Evolutionary conservation across 129 eudicot species (phyloP).

Genomic region (Ambrosia artemisiifolia): DNA sequence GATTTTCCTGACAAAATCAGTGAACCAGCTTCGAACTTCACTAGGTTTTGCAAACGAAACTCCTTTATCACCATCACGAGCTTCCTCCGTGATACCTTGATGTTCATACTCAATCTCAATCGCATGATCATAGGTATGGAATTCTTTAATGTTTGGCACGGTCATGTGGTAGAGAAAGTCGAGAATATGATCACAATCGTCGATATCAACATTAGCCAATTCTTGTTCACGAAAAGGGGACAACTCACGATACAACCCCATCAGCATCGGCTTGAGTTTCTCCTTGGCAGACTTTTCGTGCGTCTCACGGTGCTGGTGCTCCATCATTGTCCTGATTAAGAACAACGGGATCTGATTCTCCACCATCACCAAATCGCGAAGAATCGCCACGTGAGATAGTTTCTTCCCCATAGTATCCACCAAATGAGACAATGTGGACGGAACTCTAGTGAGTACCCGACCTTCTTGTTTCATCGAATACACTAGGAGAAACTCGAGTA

Average conservation of each 20-base stretch:
- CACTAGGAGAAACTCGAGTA: slow-evolving; percentile 48
- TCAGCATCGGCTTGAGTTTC: slow-evolving; percentile 30
- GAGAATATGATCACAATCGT: slow-evolving; percentile 46
- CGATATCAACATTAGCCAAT: slow-evolving; percentile 17
- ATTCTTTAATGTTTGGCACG: slow-evolving; percentile 37
- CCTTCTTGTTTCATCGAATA: slow-evolving; percentile 25
- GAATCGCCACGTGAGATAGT: slow-evolving; percentile 44
- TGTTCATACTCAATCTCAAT: not conserved
- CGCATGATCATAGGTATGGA: slow-evolving; percentile 21
- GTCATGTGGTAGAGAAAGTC: slow-evolving; percentile 47
- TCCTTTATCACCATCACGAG: not conserved
- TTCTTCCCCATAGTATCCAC: slow-evolving; percentile 42
- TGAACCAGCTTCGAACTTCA: slow-evolving; percentile 10
- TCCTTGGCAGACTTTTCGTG: slow-evolving; percentile 12
- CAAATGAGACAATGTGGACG: slow-evolving; percentile 45
- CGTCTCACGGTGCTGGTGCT: not conserved
- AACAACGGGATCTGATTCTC: slow-evolving; percentile 73
- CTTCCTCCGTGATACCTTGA: slow-evolving; percentile 18
- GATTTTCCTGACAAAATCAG: slow-evolving; percentile 3
- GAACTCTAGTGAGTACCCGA: not conserved
- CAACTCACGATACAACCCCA: slow-evolving; percentile 38
- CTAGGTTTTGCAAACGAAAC: slow-evolving; percentile 5
- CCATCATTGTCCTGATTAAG: slow-evolving; percentile 30
- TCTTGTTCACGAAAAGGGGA: slow-evolving; percentile 46
- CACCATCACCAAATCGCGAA: slow-evolving; percentile 56